Conservation (phyloP, 1,284 basidiomycete species). For the Melampsora abietis-canadensis region DNA sequence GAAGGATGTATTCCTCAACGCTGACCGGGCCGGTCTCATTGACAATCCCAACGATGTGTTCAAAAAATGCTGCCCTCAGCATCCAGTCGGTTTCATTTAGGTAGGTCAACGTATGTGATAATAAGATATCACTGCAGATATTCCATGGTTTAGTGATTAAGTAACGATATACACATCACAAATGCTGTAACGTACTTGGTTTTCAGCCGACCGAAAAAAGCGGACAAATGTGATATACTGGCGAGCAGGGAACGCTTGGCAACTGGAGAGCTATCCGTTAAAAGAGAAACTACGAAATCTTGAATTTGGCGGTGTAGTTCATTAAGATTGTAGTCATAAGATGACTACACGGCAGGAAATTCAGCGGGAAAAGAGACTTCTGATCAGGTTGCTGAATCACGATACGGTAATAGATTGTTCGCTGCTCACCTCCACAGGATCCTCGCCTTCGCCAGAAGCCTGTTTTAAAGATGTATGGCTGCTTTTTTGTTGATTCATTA, state of each 20-base stretch:
- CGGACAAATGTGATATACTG: slow-evolving; percentile 80
- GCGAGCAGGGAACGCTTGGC: slow-evolving; percentile 62
- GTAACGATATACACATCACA: not conserved
- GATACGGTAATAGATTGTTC: too few species aligned
- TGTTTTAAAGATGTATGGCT: slow-evolving; percentile 60
- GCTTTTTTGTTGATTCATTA: slow-evolving; percentile 74
- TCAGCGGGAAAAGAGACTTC: not conserved
- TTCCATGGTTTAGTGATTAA: not conserved
- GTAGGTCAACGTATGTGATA: slow-evolving; percentile 98
- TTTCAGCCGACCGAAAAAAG: slow-evolving; percentile 85
- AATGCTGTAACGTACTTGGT: slow-evolving; percentile 61
- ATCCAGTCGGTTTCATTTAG: slow-evolving; percentile 91
- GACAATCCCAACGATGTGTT: slow-evolving; percentile 86
- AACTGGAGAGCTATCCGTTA: slow-evolving; percentile 59
- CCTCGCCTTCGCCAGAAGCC: slow-evolving; percentile 69
- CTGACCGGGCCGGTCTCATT: slow-evolving; percentile 38
- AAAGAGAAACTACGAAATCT: slow-evolving; percentile 74
- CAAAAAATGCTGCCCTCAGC: slow-evolving; percentile 85
- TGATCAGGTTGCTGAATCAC: too few species aligned
- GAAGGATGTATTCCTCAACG: slow-evolving; percentile 71
- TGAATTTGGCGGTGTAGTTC: slow-evolving; percentile 82
- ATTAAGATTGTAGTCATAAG: slow-evolving; percentile 78
- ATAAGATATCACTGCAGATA: slow-evolving; percentile 66
- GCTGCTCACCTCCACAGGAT: slow-evolving; percentile 65
- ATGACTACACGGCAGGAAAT: slow-evolving; percentile 56